A percentile compares a stretch with the other conserved stretches of the same genome.
phyloP scores from a whole-genome alignment of 257 asterid species.

The Nicotiana attenuata region DNA sequence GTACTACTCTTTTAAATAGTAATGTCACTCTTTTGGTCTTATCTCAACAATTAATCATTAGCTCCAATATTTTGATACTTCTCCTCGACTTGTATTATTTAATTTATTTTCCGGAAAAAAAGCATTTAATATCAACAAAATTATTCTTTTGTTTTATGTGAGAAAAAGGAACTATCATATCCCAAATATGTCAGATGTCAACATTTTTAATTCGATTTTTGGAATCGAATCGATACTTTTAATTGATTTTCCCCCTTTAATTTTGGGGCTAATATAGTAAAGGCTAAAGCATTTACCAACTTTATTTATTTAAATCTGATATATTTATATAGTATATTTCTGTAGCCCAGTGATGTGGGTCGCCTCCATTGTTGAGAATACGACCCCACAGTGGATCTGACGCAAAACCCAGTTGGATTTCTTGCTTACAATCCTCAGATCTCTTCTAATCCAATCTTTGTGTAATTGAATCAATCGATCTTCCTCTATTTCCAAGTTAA shows the following conservation, averaged over 20 bases:
- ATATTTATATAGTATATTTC: neutral
- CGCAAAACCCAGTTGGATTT: neutral
- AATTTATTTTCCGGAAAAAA: too few species aligned
- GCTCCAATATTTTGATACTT: too few species aligned
- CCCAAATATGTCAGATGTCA: neutral
- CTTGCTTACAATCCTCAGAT: slow-evolving; percentile 10
- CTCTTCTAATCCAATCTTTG: slow-evolving; percentile 18
- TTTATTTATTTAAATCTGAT: neutral
- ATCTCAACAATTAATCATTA: too few species aligned
- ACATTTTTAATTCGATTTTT: neutral
- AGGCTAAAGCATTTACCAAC: neutral
- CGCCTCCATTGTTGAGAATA: neutral
- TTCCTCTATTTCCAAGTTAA: slow-evolving; percentile 5
- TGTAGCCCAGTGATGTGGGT: neutral
- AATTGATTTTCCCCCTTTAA: neutral
- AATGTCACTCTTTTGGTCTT: too few species aligned
- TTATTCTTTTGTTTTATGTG: too few species aligned
- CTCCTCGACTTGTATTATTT: too few species aligned
- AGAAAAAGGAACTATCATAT: neutral
- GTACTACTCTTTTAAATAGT: too few species aligned
- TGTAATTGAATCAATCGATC: neutral
- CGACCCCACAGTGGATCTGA: slow-evolving; percentile 3
- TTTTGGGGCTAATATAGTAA: neutral
- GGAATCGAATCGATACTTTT: neutral
- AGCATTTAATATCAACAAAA: too few species aligned